Conservation (phyloP, 2,329 filamentous ascomycete genomes). For the Xylaria sp. region DNA sequence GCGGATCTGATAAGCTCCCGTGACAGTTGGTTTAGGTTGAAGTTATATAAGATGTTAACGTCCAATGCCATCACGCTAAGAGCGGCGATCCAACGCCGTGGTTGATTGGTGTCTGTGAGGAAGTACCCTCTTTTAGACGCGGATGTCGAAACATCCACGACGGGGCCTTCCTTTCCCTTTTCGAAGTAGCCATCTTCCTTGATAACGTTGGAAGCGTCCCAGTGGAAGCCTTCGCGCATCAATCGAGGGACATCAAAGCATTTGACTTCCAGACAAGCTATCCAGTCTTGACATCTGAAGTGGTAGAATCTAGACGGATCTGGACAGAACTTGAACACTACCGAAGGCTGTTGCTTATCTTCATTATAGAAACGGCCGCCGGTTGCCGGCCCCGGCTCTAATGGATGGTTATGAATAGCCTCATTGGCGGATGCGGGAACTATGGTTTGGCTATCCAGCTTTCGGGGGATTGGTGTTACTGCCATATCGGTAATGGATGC, state of each 20-base stretch:
- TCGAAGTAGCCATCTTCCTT: conserved; percentile 12
- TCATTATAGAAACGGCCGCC: conserved; percentile 8
- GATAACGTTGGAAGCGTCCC: conserved; percentile 9
- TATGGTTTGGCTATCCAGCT: neutral
- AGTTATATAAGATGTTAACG: neutral
- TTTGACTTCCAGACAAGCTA: conserved; percentile 4
- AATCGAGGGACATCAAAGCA: conserved; percentile 14
- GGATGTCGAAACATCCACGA: neutral
- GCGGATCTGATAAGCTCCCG: neutral
- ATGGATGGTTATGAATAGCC: neutral
- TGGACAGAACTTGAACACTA: conserved; percentile 2
- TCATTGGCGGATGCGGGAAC: neutral
- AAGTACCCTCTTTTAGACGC: neutral
- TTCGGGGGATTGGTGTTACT: neutral
- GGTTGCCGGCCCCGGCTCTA: conserved; percentile 8
- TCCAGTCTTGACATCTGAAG: neutral
- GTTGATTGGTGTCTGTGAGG: neutral
- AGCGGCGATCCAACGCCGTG: conserved; percentile 1
- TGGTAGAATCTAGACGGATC: neutral
- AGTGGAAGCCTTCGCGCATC: conserved; percentile 22
- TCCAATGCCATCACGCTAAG: neutral
- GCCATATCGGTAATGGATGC: neutral
- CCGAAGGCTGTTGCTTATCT: neutral
- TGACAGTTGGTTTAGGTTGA: neutral
- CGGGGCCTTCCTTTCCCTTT: neutral